Evolutionary conservation across 768 basidiomycete genomes (phyloP).

Genomic region (Coprinopsis sp.): DNA sequence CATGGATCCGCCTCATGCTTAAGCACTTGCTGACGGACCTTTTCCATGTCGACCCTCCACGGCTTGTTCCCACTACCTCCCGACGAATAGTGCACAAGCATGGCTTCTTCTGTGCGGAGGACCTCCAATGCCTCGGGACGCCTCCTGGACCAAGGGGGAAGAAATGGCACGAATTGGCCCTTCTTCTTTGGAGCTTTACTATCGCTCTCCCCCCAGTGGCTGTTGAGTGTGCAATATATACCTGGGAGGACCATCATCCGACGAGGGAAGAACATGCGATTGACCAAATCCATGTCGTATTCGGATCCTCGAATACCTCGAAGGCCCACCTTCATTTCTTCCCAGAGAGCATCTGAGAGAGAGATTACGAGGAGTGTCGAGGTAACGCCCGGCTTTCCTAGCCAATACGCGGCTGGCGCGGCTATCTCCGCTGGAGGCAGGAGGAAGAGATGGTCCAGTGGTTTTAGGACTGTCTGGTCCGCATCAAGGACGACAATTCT

Average conservation of each 20-base stretch:
- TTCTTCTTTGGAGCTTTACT: too few species aligned
- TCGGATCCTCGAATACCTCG: background rate
- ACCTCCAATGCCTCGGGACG: too few species aligned
- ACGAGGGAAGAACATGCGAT: background rate
- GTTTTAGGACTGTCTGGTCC: constrained; percentile 2
- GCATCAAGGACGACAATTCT: constrained; percentile 1
- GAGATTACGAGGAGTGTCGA: constrained; percentile 2
- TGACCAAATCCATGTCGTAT: constrained; percentile 2
- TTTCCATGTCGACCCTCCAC: too few species aligned
- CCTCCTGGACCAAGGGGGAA: too few species aligned
- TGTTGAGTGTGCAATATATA: constrained; percentile 1
- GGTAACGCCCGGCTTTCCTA: background rate
- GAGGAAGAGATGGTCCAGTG: background rate
- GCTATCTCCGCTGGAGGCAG: background rate
- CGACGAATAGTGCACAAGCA: too few species aligned
- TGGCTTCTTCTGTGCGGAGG: too few species aligned
- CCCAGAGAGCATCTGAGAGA: background rate
- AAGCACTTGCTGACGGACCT: too few species aligned
- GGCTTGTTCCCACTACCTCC: too few species aligned
- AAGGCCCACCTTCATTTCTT: background rate
- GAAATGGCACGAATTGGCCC: too few species aligned
- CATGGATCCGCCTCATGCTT: too few species aligned
- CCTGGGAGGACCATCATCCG: background rate
- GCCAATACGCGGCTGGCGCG: constrained; percentile 2
- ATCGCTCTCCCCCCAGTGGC: constrained; percentile 3